Base-by-base conservation (phyloP, 768 basidiomycete genomes). In the Auricularia auricula-judae region DNA sequence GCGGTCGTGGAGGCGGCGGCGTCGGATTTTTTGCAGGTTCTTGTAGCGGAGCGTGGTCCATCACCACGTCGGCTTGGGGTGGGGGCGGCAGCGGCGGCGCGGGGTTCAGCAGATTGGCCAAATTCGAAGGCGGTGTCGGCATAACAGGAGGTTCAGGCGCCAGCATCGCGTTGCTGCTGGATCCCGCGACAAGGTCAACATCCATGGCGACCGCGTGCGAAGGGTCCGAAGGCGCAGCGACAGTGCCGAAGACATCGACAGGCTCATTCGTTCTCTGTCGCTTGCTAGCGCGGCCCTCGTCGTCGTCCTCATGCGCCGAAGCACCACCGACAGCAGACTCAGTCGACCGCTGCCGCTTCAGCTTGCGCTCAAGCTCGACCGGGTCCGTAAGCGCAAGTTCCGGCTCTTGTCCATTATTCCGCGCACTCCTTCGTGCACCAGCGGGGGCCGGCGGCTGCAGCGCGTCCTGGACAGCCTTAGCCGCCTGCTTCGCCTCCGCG, bases 311-410 rank as follows among this genome's bases (percentile, higher is more conserved):
- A 43, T 78, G 64, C 12, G 72, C 83, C 14, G 79, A 81, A 29
- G 76, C 79, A 35, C 80, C 80, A 36, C 16, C 18, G 4, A 5
- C 47, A 51, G 47, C 47, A 8, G 47, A 51, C 2, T 83, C 83
- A 34, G 82, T 80, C 1, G 84, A 80, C 4, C 90, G 81, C 68
- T 85, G 83, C 66, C 90, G 75, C 78, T 92, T 92, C 70, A 91
- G 76, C 65, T 82, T 77, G 35, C 91, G 81, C 74, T 93, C 91
- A 5, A 93, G 78, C 69, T 84, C 81, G 34, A 84, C 80, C 16
- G 88, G 87, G 70, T 91, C 91, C 2, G 88, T 89, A 64, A 91
- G 87, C 4, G 79, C 68, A 42, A 88, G 75, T 70, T 93, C 91
- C 3, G 85, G 87, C 64, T 84, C 78, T 64, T 82, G 81, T 1